Percentiles rank a stretch among this genome's conserved stretches.
These are phyloP conservation scores for Cyamopsis tetragonoloba DNA, from an alignment of 306 rosid species.

Conservation along the genomic window DNA sequence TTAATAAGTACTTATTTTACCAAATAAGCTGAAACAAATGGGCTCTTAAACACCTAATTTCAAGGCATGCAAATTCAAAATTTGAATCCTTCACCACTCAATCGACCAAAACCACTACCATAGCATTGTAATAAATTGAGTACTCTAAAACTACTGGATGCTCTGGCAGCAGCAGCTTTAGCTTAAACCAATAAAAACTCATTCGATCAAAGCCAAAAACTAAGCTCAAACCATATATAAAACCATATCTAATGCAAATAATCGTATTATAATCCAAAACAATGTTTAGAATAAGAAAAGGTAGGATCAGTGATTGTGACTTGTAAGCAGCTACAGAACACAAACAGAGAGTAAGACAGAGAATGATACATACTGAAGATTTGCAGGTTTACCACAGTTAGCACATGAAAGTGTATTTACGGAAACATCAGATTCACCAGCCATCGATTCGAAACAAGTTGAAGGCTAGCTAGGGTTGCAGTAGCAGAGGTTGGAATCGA, in stretches of 20 bases:
- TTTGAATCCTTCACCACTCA: not conserved
- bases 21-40: too few relatives aligned
- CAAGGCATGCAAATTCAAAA: not conserved
- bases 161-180: not conserved
- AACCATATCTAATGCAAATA: not conserved
- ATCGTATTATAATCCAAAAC: not conserved
- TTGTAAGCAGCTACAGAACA: not conserved
- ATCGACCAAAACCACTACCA: not conserved
- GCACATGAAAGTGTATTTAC: constrained; percentile 55
- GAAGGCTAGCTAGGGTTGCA: constrained; percentile 25
- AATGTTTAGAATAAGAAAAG: not conserved
- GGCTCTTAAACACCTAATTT: not conserved
- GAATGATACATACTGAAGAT: constrained; percentile 58
- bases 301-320: not conserved
- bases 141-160: not conserved
- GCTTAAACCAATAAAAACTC: not conserved
- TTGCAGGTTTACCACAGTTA: constrained; percentile 74
- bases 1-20: too few relatives aligned
- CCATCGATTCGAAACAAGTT: constrained; percentile 39
- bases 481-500: not conserved
- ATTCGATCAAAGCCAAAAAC: constrained; percentile 8
- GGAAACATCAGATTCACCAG: constrained; percentile 48
- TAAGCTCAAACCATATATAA: not conserved
- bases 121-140: not conserved
- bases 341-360: not conserved